Conservation (phyloP, 23 red algal genomes). For the Gracilaria domingensis region DNA sequence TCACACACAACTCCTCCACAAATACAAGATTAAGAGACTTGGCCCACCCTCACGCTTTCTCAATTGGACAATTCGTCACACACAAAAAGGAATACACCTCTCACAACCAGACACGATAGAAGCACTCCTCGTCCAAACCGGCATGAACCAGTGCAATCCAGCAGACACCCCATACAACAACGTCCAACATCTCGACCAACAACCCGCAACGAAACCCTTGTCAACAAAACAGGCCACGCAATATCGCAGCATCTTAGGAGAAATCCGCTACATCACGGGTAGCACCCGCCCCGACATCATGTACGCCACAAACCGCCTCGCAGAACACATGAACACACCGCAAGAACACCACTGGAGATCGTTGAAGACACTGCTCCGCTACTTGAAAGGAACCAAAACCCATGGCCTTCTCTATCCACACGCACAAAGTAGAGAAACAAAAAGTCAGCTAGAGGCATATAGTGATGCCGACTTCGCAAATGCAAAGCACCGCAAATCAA, state of each 20-base stretch:
- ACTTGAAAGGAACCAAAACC: not conserved
- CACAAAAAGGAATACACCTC: too few relatives aligned
- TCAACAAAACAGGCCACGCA: not conserved
- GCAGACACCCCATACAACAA: too few relatives aligned
- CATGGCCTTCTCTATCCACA: too few relatives aligned
- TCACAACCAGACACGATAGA: too few relatives aligned
- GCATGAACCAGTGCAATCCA: too few relatives aligned
- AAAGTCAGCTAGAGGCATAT: not conserved
- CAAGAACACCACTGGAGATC: not conserved
- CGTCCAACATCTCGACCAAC: too few relatives aligned
- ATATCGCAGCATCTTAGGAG: not conserved
- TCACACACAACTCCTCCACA: too few relatives aligned
- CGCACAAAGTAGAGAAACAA: too few relatives aligned
- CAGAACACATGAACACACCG: not conserved
- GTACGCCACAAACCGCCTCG: not conserved
- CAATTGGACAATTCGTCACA: too few relatives aligned
- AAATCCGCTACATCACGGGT: constrained; percentile 3
- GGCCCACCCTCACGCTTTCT: too few relatives aligned
- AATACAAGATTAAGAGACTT: too few relatives aligned
- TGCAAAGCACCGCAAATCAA: not conserved
- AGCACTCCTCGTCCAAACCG: too few relatives aligned
- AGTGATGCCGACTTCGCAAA: constrained; percentile 38
- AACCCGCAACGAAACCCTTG: not conserved
- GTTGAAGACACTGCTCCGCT: not conserved
- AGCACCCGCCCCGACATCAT: not conserved